Conservation (phyloP, 495 filamentous ascomycete genomes). For the Penicillium angulare region DNA sequence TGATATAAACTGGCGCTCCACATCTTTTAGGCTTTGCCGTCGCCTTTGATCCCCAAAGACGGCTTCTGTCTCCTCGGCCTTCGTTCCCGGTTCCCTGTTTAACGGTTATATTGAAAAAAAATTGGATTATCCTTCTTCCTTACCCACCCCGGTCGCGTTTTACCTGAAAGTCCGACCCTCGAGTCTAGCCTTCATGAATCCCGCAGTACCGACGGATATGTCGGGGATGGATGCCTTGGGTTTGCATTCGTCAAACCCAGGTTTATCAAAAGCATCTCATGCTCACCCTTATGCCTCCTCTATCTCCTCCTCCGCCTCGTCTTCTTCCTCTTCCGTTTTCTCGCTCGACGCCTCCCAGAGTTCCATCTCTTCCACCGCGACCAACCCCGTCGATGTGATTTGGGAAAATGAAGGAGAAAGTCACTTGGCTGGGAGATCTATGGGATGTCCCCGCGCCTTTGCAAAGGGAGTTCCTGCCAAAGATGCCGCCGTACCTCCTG, state of each 20-base stretch:
- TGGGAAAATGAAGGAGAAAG: conserved; percentile 47
- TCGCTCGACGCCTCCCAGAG: conserved; percentile 64
- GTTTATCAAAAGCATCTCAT: conserved; percentile 37
- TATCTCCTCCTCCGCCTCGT: conserved; percentile 71
- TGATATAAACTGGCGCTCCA: conserved; percentile 36
- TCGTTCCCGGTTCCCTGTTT: conserved; percentile 48
- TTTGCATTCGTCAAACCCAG: conserved; percentile 44
- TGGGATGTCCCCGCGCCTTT: conserved; percentile 27
- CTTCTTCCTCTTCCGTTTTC: conserved; percentile 77
- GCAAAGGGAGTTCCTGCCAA: conserved; percentile 29
- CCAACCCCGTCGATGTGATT: conserved; percentile 46
- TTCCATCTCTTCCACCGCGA: conserved; percentile 49
- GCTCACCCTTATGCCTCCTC: conserved; percentile 62
- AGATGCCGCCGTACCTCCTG: conserved; percentile 55
- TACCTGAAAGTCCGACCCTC: background rate
- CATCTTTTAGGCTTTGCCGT: conserved; percentile 44
- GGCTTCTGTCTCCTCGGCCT: conserved; percentile 45
- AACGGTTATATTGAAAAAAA: conserved; percentile 44
- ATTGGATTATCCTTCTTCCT: conserved; percentile 27
- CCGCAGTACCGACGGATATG: conserved; percentile 38
- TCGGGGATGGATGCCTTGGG: conserved; percentile 50
- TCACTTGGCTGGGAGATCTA: conserved; percentile 24
- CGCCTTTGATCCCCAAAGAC: conserved; percentile 44
- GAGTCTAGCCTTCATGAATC: conserved; percentile 20
- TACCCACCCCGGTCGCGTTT: conserved; percentile 15